Evolutionary conservation across 768 basidiomycete species (phyloP), one percentile per base, ranked within the genome.

Genomic region (Mycena galopus): DNA sequence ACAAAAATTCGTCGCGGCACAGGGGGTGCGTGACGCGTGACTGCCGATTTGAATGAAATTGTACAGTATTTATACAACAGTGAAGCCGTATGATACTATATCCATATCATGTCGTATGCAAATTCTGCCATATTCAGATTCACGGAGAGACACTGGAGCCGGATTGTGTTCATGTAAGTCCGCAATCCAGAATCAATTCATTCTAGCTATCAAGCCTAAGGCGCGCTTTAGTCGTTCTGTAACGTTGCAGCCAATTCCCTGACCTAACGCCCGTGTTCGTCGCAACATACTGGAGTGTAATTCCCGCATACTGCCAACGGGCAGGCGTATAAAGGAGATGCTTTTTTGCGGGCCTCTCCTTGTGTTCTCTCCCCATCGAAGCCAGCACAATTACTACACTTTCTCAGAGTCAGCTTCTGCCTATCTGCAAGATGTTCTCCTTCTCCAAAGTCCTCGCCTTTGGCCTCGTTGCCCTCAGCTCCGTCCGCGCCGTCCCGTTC

Each of bases 101-200:
- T 61, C 23, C 60, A 62, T 62, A 62, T 62, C 29, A 32, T 47
- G 44, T 62, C 60, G 42, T 62, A 62, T 42, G n/a, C 60, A 62
- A 47, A 62, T 62, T 62, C 60, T 59, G 33, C 58, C 56, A 33
- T 57, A 57, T 57, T 57, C 56, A 57, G 29, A 57, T 57, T 35
- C 27, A 57, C 21, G 29, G 56, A 33, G 56, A 30, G n/a, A 47
- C 47, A 4, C 14, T 57, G 29, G 56, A n/a, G 30, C 56, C 56
- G 56, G 29, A 33, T 57, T 14, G 32, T 57, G 30, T 57, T 57
- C 32, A n/a, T 47, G 6, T n/a, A 23, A 21, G 47, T 47, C 47
- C 47, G 47, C 47, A 47, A 47, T 47, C 47, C 47, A 14, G 21
- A 47, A 3, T 47, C 47, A 42, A 47, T 47, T 47, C 47, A 47